Conservation (phyloP, 305 asterid genomes). For the Fraxinus xanthoxyloides region DNA sequence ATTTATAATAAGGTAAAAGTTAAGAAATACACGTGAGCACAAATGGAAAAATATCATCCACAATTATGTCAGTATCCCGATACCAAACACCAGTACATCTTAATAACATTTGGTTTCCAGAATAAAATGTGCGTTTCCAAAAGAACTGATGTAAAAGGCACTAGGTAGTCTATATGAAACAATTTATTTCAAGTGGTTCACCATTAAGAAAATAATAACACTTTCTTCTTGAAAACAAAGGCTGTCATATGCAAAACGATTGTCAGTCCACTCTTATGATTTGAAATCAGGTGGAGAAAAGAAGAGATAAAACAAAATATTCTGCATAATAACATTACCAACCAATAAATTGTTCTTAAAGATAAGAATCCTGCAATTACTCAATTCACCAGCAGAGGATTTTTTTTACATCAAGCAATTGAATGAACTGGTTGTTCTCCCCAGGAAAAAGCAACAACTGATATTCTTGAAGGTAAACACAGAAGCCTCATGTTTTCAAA, state of each 20-base stretch:
- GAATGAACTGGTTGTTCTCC: background rate
- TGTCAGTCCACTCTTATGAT: background rate
- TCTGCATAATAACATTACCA: background rate
- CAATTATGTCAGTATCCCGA: background rate
- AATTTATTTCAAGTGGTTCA: background rate
- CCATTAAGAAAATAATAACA: background rate
- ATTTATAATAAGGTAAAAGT: background rate
- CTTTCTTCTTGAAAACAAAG: background rate
- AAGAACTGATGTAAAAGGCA: background rate
- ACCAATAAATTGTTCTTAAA: background rate
- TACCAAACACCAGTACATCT: background rate
- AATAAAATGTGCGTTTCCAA: constrained; percentile 5
- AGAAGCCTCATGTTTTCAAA: background rate
- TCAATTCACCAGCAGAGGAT: background rate
- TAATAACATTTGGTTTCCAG: background rate
- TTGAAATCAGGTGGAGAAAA: constrained; percentile 11
- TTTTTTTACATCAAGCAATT: background rate
- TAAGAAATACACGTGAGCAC: background rate
- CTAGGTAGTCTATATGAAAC: background rate
- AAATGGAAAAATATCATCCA: background rate
- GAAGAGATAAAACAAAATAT: background rate
- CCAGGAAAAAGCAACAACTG: background rate
- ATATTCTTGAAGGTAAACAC: background rate
- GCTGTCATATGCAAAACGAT: background rate
- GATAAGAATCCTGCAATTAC: background rate